Base-by-base conservation (phyloP, 139 green algal species). In the Chlamydomonas sp. region DNA sequence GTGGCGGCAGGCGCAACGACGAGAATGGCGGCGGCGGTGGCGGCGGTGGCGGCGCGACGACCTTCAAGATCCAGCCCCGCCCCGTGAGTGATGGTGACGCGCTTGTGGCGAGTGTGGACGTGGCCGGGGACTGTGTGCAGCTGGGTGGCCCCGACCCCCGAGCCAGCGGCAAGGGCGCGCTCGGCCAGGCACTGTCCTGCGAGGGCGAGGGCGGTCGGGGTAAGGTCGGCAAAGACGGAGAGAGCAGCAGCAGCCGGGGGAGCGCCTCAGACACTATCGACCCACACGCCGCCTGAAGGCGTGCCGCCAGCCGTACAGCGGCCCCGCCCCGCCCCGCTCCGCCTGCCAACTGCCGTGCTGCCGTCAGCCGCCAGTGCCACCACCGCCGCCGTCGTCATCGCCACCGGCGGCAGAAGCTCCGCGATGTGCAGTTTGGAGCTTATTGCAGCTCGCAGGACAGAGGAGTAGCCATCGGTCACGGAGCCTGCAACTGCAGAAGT, bases 181-280 rank as follows among this genome's bases (percentile, higher is more conserved):
- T 49, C 31, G 31, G 31, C 31, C 31, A 49, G 31, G 31, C 31
- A 49, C 31, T 49, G 31, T 49, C 31, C 31, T 49, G 31, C 69
- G 69, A 18, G 12, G 69, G 69, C 69, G 14, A 31, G 9, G 79
- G 31, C 63, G 9, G 79, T 64, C 16, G 60, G 17, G 3, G 60
- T 17, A 15, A 16, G 3, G 79, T 64, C 79, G 79, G 79, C n/a
- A 49, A 62, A 12, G 69, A 8, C 15, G 14, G 69, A 4, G 78
- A 83, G 78, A 63, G 73, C 67, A 86, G 71, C 74, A 86, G 81
- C 81, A 86, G 81, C 71, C 81, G 81, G 18, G 81, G 81, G 2
- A 86, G 81, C 62, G 81, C 81, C 71, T 86, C 81, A 4, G 81
- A 86, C 59, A 86, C 81, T 61, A 7, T 86, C 49, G 71, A 20